Evolutionary conservation across 768 basidiomycete species (phyloP).

Genomic region (Pisolithus tinctorius): DNA sequence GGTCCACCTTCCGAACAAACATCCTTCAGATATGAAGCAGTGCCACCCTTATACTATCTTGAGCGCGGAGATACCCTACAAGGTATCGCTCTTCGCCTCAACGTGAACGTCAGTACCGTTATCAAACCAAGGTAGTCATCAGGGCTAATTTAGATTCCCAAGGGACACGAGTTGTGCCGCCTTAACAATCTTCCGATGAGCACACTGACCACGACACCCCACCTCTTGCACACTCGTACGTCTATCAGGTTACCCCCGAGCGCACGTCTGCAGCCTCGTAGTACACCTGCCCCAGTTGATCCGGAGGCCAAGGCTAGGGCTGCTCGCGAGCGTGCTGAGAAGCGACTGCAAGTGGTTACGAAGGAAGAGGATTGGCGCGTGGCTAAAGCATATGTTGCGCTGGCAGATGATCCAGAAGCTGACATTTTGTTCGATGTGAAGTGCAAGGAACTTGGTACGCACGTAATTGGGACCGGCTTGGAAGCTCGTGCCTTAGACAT

Average conservation of each 20-base stretch:
- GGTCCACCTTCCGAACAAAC: not conserved
- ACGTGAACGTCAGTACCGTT: constrained; percentile 42
- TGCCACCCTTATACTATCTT: constrained; percentile 45
- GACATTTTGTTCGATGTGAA: constrained; percentile 16
- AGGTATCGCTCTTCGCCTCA: constrained; percentile 56
- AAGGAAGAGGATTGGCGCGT: constrained; percentile 66
- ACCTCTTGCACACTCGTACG: constrained; percentile 63
- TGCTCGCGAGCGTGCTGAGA: constrained; percentile 50
- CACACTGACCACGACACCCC: constrained; percentile 63
- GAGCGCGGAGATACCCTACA: constrained; percentile 52
- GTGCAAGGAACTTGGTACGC: constrained; percentile 17
- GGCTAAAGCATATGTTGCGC: constrained; percentile 62
- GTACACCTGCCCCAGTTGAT: constrained; percentile 20
- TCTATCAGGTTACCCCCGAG: constrained; percentile 49
- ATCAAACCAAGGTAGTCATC: not conserved
- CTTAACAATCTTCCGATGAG: constrained; percentile 61
- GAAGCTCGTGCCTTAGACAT: constrained; percentile 48
- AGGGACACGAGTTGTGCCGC: constrained; percentile 57
- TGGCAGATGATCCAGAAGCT: constrained; percentile 40
- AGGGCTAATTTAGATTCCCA: not conserved
- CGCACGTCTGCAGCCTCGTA: constrained; percentile 13
- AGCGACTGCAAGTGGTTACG: constrained; percentile 53
- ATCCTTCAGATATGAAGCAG: not conserved
- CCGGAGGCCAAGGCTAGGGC: constrained; percentile 36
- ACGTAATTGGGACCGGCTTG: constrained; percentile 16